Conservation (phyloP, 116 monocot genomes). For the Phalaenopsis hybrid region DNA sequence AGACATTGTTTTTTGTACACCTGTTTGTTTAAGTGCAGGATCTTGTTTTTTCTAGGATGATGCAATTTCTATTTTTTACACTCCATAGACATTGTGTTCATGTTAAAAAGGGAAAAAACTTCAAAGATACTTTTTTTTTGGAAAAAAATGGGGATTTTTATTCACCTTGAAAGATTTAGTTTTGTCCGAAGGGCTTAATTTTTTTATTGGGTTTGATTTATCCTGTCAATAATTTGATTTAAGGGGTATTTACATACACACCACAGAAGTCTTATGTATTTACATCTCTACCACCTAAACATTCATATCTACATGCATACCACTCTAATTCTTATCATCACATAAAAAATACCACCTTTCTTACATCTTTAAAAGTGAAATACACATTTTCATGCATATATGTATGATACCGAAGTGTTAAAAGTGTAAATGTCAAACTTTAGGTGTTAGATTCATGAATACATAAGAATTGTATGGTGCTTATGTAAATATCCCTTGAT, state of each 20-base stretch:
- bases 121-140: not conserved
- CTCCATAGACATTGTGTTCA: not conserved
- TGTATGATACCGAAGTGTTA: too few relatives aligned
- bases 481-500: not conserved
- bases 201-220: not conserved
- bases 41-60: not conserved
- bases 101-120: not conserved
- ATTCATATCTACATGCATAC: too few relatives aligned
- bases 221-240: not conserved
- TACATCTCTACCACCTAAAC: too few relatives aligned
- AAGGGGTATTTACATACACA: not conserved
- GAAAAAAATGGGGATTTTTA: not conserved
- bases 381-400: too few relatives aligned
- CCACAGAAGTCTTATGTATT: too few relatives aligned
- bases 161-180: not conserved
- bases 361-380: too few relatives aligned
- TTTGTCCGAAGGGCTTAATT: not conserved
- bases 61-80: slow-evolving; percentile 2
- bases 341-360: too few relatives aligned
- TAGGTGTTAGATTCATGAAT: too few relatives aligned
- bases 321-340: too few relatives aligned
- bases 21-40: not conserved
- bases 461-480: too few relatives aligned
- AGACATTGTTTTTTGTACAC: not conserved
- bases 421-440: too few relatives aligned